These are phyloP conservation scores for Metschnikowia chrysomelidarum DNA, from an alignment of 805 yeast genomes.

Conservation along the genomic window DNA sequence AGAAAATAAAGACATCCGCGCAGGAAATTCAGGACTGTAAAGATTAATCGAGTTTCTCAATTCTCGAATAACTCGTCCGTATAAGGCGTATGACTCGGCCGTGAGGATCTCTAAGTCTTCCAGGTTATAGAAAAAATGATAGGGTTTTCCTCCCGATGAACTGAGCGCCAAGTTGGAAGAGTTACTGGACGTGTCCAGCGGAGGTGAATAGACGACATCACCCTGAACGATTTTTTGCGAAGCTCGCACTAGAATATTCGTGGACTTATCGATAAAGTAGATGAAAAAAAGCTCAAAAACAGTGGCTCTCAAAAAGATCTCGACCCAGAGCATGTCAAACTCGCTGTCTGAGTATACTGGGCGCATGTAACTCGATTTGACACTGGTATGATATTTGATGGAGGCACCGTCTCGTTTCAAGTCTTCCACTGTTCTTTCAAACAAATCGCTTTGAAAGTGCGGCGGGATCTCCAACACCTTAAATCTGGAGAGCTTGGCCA, in stretches of 20 bases:
- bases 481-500: constrained; percentile 2
- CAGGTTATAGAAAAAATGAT: constrained; percentile 25
- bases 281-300: constrained; percentile 31
- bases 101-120: constrained; percentile 31
- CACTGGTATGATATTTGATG: not conserved
- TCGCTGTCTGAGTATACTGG: constrained; percentile 29
- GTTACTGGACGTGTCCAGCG: constrained; percentile 5
- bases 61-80: constrained; percentile 35
- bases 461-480: constrained; percentile 4
- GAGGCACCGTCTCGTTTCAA: constrained; percentile 5
- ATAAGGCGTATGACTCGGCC: constrained; percentile 30
- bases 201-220: constrained; percentile 13
- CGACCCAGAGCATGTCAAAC: constrained; percentile 29
- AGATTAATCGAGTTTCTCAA: constrained; percentile 31
- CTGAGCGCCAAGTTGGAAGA: not conserved
- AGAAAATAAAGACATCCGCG: constrained; percentile 35
- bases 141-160: not conserved
- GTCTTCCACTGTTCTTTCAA: constrained; percentile 4
- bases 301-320: constrained; percentile 28
- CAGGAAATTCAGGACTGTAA: constrained; percentile 35
- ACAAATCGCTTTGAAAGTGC: constrained; percentile 2
- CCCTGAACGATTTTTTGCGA: constrained; percentile 19
- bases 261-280: constrained; percentile 38
- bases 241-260: constrained; percentile 27
- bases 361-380: constrained; percentile 7